Percentiles rank a stretch among this genome's conserved stretches.
Evolutionary conservation across 2,329 filamentous ascomycete genomes (phyloP).

Genomic region (Calonectria pseudoreteaudii): DNA sequence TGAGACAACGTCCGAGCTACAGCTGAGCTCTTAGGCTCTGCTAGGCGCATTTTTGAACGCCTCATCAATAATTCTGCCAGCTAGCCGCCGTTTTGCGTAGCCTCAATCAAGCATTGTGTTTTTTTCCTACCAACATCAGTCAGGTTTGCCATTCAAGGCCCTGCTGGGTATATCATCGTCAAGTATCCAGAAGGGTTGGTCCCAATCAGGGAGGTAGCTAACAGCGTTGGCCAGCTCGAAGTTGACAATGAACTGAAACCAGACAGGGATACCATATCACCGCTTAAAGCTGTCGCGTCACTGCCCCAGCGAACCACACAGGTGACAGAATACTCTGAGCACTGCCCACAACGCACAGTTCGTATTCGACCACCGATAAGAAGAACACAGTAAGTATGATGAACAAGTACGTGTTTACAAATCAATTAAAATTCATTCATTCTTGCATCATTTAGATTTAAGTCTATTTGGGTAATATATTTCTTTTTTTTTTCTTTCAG

Average conservation of each 20-base stretch:
- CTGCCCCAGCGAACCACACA: slow-evolving; percentile 22
- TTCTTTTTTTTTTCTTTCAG: neutral
- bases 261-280: slow-evolving; percentile 26
- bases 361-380: neutral
- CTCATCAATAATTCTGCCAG: neutral
- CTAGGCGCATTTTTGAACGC: slow-evolving; percentile 1
- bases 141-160: neutral
- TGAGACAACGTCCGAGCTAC: slow-evolving; percentile 30
- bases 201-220: slow-evolving; percentile 13
- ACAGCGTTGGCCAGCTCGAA: neutral
- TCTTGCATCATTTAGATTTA: neutral
- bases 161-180: neutral
- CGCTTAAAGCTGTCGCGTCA: slow-evolving; percentile 35
- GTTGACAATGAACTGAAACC: slow-evolving; percentile 14
- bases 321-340: neutral
- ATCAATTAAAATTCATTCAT: neutral
- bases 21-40: slow-evolving; percentile 23
- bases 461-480: neutral
- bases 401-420: neutral
- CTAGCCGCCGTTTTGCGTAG: neutral
- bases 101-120: neutral
- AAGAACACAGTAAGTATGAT: neutral
- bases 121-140: neutral
- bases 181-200: neutral
- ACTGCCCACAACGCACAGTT: neutral